Evolutionary conservation across 192 early-diverging fungal genomes (phyloP), one percentile per base, ranked within the genome.

Genomic region (Cetraspora pellucida): DNA sequence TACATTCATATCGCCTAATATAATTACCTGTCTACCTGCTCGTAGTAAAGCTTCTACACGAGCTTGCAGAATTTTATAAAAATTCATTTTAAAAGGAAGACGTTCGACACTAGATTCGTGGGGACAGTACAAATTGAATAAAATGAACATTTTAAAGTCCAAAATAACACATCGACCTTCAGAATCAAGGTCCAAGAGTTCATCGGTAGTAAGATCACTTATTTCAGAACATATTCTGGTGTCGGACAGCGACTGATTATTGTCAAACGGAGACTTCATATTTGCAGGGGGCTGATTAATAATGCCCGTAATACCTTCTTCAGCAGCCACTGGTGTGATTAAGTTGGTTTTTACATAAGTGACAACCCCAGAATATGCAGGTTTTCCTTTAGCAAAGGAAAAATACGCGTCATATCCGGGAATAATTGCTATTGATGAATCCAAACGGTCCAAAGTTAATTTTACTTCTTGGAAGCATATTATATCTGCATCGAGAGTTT

Each of bases 391-490:
- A 44, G 88, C 85, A 64, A 88, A 89, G 10, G 91, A 87, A 78
- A 93, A 91, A 80, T 94, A 95, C 8, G 89, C 87, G 59, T 92
- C 86, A 72, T 90, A 93, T 0, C 89, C 91, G 14, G 88, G 85
- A 6, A 92, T 83, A n/a, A 91, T 46, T 0, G 87, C 90, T 13
- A 91, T 49, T 5, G 89, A 87, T 19, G 87, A 57, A 10, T 87
- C 85, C 0, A 93, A 78, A 65, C 87, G 87, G 11, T 83, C 78
- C 2, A 87, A 81, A 4, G 87, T 82, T 54, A 88, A 83, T 79
- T 94, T 95, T 71, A 89, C 88, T 83, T 95, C 94, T 77, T 95
- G 94, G 17, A 95, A 82, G 74, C 94, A 93, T 57, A 88, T 83
- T 49, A 91, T 86, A 72, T 91, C 89, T 16, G 86, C 77, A 25